Conservation (phyloP, 2,329 filamentous ascomycete genomes). For the Penicillium expansum region DNA sequence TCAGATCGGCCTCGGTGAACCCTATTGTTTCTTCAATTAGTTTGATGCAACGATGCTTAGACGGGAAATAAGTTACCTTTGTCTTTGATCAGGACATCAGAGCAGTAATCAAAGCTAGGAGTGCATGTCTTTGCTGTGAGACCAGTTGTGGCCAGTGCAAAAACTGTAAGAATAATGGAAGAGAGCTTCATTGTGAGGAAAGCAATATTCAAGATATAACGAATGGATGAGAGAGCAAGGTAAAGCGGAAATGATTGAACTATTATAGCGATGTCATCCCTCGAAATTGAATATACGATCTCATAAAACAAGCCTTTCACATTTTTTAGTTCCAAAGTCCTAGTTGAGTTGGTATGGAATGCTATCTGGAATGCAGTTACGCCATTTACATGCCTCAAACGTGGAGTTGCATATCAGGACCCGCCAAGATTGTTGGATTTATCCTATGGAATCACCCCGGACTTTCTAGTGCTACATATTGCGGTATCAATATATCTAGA, state of each 20-base stretch:
- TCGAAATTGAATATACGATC: neutral
- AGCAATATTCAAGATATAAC: neutral
- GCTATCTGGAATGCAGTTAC: constrained; percentile 11
- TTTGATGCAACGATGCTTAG: neutral
- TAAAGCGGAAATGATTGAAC: neutral
- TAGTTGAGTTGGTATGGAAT: constrained; percentile 1
- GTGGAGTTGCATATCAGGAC: no score
- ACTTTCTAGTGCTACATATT: no score
- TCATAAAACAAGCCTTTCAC: constrained; percentile 1
- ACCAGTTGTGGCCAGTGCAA: constrained; percentile 17
- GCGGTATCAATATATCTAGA: no score
- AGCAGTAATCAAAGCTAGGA: constrained; percentile 38
- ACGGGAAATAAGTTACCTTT: constrained; percentile 24
- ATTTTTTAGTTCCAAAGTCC: neutral
- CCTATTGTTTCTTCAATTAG: constrained; percentile 17
- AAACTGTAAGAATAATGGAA: constrained; percentile 20
- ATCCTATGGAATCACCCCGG: neutral
- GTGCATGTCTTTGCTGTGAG: constrained; percentile 33
- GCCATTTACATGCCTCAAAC: constrained; percentile 13
- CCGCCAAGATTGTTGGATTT: neutral
- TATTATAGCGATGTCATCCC: neutral
- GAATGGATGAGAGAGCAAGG: neutral
- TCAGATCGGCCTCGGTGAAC: constrained; percentile 30
- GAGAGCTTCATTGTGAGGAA: constrained; percentile 26
- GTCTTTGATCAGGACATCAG: constrained; percentile 26